Percentiles rank a stretch among this genome's conserved stretches.
phyloP scores from a whole-genome alignment of 257 asterid genomes.

The Hygrophila difformis region DNA sequence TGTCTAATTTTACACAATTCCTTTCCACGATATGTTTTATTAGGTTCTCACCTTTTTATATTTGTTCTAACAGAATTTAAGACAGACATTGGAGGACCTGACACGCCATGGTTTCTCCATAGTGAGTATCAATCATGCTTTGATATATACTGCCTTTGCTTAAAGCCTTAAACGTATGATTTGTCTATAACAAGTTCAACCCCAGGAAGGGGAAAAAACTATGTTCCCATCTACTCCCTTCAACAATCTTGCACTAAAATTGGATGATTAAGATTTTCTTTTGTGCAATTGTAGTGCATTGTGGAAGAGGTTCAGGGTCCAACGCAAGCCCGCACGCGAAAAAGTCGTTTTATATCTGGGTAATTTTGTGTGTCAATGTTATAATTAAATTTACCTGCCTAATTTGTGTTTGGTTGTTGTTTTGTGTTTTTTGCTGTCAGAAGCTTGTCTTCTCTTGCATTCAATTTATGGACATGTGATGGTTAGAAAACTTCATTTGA shows the following conservation, averaged over 20 bases:
- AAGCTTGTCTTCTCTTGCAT: slow-evolving; percentile 1
- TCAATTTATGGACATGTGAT: slow-evolving; percentile 6
- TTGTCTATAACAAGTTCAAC: neutral
- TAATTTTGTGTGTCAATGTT: slow-evolving; percentile 23
- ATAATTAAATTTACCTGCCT: slow-evolving; percentile 7
- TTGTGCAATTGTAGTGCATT: slow-evolving; percentile 53
- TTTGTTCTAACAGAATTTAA: slow-evolving; percentile 55
- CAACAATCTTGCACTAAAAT: neutral
- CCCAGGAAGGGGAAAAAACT: slow-evolving; percentile 6
- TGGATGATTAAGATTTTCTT: slow-evolving; percentile 2
- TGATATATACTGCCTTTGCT: slow-evolving; percentile 14
- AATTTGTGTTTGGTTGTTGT: slow-evolving; percentile 3
- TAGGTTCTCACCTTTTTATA: slow-evolving; percentile 9
- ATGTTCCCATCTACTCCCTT: neutral
- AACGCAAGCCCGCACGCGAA: slow-evolving; percentile 90
- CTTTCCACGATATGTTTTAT: no score
- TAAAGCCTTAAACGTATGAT: neutral
- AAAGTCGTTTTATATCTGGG: slow-evolving; percentile 98
- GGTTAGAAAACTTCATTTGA: neutral
- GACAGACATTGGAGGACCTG: slow-evolving; percentile 94
- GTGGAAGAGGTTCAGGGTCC: slow-evolving; percentile 99
- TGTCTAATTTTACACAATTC: no score
- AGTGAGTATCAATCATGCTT: slow-evolving; percentile 56
- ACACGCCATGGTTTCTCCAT: slow-evolving; percentile 93
- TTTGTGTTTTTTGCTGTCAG: neutral